These are phyloP conservation scores for Ulota crispa DNA, from an alignment of 225 moss, liverwort and hornwort genomes.

Conservation along the genomic window DNA sequence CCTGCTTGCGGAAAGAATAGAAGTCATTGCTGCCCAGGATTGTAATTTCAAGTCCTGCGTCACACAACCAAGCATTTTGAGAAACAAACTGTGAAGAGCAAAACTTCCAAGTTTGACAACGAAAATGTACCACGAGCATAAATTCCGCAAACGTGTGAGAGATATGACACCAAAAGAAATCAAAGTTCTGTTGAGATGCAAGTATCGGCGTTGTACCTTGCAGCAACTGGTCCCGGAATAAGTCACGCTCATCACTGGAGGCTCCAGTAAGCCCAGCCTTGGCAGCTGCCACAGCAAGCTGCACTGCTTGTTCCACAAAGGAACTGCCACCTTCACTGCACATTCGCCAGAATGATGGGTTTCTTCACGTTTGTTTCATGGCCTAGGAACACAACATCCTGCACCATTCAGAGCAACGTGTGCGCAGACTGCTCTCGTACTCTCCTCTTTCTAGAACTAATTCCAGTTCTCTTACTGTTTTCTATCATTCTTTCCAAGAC, in stretches of 20 bases:
- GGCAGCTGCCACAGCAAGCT: constrained; percentile 80
- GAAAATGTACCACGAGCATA: constrained; percentile 1
- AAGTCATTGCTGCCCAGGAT: constrained; percentile 93
- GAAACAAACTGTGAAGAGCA: neutral
- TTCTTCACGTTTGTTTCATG: constrained; percentile 63
- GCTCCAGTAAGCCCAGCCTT: constrained; percentile 48
- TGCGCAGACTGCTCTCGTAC: constrained; percentile 22
- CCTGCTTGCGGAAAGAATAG: constrained; percentile 96
- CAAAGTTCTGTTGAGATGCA: neutral
- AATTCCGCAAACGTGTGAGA: neutral
- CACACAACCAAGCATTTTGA: constrained; percentile 9
- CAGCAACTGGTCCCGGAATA: constrained; percentile 54
- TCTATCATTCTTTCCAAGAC: neutral
- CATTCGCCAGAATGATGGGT: constrained; percentile 67
- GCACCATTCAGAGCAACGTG: constrained; percentile 42
- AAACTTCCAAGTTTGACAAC: neutral
- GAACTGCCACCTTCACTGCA: constrained; percentile 98
- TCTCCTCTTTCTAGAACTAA: constrained; percentile 7
- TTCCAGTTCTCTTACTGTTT: neutral
- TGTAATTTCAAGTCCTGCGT: constrained; percentile 81
- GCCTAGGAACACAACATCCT: constrained; percentile 38
- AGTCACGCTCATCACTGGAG: constrained; percentile 51
- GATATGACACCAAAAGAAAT: neutral
- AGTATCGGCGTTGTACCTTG: constrained; percentile 49
- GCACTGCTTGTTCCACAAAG: constrained; percentile 95